phyloP scores from a whole-genome alignment of 495 filamentous ascomycete genomes.

The Delitschia confertaspora region DNA sequence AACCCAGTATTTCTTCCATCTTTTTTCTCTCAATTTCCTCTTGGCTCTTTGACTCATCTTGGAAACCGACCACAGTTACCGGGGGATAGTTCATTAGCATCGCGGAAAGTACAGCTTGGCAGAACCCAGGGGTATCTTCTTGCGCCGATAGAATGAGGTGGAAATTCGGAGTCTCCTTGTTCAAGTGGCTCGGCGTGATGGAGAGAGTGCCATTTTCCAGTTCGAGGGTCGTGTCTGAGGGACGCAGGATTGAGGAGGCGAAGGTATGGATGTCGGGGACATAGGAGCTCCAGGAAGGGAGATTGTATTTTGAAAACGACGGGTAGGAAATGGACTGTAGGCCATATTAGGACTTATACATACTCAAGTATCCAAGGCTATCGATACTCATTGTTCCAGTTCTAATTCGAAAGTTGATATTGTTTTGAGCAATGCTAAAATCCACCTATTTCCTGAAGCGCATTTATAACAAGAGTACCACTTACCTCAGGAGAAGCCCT shows the following conservation, averaged over 20 bases:
- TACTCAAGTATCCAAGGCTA: not conserved
- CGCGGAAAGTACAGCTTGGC: constrained; percentile 51
- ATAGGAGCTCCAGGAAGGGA: constrained; percentile 22
- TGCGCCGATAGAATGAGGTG: constrained; percentile 52
- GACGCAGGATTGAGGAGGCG: constrained; percentile 14
- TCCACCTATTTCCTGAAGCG: no score
- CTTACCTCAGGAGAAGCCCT: constrained; percentile 21
- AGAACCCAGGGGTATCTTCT: constrained; percentile 44
- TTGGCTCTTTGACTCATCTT: constrained; percentile 34
- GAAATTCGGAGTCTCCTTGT: constrained; percentile 47
- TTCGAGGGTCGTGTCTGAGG: constrained; percentile 22
- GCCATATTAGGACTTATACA: constrained; percentile 1
- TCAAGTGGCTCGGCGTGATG: constrained; percentile 31
- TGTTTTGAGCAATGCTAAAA: no score
- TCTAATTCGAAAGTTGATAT: no score
- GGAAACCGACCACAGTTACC: constrained; percentile 48
- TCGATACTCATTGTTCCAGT: no score
- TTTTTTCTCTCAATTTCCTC: constrained; percentile 24
- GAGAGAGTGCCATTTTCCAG: constrained; percentile 19
- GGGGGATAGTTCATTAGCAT: constrained; percentile 55
- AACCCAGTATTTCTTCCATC: constrained; percentile 45
- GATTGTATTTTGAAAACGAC: constrained; percentile 20
- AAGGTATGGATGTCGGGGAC: constrained; percentile 10
- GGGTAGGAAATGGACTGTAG: constrained; percentile 23
- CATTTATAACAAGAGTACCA: not conserved